These are phyloP conservation scores for Clonostachys rosea DNA, from an alignment of 2,329 filamentous ascomycete species.

Conservation along the genomic window DNA sequence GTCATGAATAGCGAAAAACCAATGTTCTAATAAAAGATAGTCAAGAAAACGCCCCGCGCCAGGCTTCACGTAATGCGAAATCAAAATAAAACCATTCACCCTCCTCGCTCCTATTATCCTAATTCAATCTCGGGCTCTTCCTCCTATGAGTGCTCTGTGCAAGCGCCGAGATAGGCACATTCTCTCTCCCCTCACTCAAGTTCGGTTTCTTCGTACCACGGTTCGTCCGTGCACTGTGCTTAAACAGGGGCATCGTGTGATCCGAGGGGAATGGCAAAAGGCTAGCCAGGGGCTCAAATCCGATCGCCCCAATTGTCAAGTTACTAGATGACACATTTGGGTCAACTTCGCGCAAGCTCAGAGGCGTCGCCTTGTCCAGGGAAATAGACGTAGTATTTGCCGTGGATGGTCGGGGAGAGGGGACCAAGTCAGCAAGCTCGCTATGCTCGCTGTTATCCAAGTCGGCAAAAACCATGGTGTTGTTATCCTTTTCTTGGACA, in stretches of 20 bases:
- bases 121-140: constrained; percentile 49
- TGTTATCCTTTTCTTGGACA: constrained; percentile 26
- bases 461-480: constrained; percentile 36
- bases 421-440: constrained; percentile 13
- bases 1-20: no score
- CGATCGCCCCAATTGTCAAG: constrained; percentile 24
- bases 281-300: constrained; percentile 37
- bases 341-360: constrained; percentile 49
- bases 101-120: not conserved
- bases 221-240: constrained; percentile 33
- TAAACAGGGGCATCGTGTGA: constrained; percentile 40
- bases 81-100: no score
- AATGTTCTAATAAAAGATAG: no score
- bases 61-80: no score
- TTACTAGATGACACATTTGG: constrained; percentile 39
- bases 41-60: no score
- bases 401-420: constrained; percentile 1
- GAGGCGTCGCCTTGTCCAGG: constrained; percentile 17
- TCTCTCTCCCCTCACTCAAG: constrained; percentile 43
- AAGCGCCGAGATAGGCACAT: constrained; percentile 39
- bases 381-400: constrained; percentile 10
- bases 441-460: constrained; percentile 15
- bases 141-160: constrained; percentile 41
- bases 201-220: constrained; percentile 23
- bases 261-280: constrained; percentile 32